Evolutionary conservation across 148 eudicot species (phyloP).

Genomic region (Vaccinium myrtillus): DNA sequence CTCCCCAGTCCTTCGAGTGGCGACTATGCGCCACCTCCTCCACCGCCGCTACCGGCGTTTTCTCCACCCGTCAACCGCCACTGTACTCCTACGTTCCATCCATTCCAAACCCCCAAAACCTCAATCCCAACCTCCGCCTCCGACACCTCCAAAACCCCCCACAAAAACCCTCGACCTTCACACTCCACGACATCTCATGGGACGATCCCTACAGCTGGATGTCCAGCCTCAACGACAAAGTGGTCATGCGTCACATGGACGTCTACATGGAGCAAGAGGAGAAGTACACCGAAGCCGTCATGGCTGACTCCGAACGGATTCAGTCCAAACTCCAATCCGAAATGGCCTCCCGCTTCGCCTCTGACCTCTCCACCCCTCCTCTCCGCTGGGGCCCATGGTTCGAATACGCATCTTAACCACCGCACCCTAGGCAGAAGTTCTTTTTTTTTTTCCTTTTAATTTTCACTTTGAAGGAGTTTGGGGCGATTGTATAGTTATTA

Average conservation of each 20-base stretch:
- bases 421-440: not conserved
- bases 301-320: constrained; percentile 55
- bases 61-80: constrained; percentile 8
- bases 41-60: constrained; percentile 20
- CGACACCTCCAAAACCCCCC: constrained; percentile 66
- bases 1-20: not conserved
- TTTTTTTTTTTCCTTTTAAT: too few species aligned
- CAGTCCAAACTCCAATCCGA: constrained; percentile 75
- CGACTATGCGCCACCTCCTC: constrained; percentile 42
- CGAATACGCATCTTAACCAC: not conserved
- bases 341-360: constrained; percentile 75
- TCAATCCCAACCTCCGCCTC: constrained; percentile 13
- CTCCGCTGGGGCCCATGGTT: constrained; percentile 93
- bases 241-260: constrained; percentile 95
- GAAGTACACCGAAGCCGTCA: constrained; percentile 88
- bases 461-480: too few species aligned
- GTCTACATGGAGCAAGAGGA: constrained; percentile 92
- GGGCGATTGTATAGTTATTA: too few species aligned
- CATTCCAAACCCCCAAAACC: constrained; percentile 48
- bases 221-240: constrained; percentile 85
- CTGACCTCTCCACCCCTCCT: constrained; percentile 79
- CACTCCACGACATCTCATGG: constrained; percentile 61
- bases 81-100: constrained; percentile 26
- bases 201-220: constrained; percentile 88
- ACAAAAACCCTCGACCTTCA: constrained; percentile 48